A percentile compares a stretch with the other conserved stretches of the same genome.
These are phyloP conservation scores for Trichothecium roseum DNA, from an alignment of 2,329 filamentous ascomycete species.

Conservation along the genomic window DNA sequence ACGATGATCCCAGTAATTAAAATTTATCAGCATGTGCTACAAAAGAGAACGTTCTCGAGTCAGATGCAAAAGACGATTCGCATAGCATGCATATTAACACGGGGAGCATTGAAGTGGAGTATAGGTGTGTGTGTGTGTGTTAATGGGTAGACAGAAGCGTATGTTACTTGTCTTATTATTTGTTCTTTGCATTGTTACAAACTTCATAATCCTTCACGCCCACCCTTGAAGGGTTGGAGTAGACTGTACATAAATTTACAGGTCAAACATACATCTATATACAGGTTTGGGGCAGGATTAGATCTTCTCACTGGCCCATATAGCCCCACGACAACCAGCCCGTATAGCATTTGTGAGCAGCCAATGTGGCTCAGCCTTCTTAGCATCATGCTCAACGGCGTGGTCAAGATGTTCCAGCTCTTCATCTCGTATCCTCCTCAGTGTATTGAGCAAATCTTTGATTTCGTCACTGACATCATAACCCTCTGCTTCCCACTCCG, in stretches of 20 bases:
- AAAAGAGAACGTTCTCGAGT: not conserved
- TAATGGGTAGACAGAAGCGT: not conserved
- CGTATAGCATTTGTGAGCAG: constrained; percentile 78
- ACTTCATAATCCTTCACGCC: no score
- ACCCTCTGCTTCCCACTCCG: constrained; percentile 63
- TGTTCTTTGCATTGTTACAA: not conserved
- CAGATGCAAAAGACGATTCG: not conserved
- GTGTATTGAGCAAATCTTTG: constrained; percentile 56
- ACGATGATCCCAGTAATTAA: no score
- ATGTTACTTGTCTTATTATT: constrained; percentile 1
- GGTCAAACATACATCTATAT: not conserved
- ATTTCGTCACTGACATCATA: constrained; percentile 76
- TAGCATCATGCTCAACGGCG: constrained; percentile 86
- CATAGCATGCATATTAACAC: constrained; percentile 1
- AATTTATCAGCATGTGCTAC: no score
- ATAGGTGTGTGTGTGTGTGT: not conserved
- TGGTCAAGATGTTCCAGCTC: constrained; percentile 95
- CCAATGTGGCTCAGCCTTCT: constrained; percentile 83
- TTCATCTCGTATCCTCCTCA: constrained; percentile 83
- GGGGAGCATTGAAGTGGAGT: constrained; percentile 3
- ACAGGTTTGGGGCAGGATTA: constrained; percentile 19
- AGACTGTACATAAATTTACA: not conserved
- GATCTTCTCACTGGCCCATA: constrained; percentile 77
- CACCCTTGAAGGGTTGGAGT: no score
- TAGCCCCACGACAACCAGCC: constrained; percentile 82